Base-by-base conservation (phyloP, 129 eudicot species). In the Saussurea involucrata region DNA sequence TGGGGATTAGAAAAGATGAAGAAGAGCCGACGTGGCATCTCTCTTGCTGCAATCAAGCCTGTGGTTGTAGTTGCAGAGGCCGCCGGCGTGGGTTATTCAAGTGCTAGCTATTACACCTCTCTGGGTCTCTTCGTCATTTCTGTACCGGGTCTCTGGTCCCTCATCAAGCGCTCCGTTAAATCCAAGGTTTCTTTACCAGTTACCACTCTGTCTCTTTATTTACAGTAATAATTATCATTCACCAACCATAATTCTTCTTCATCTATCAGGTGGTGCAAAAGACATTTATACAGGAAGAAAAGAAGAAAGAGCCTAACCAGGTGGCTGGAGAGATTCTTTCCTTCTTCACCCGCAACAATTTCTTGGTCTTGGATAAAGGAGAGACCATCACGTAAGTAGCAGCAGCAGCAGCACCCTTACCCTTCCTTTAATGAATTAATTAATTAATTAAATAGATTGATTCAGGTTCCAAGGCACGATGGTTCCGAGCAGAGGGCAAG, bases 91-190 rank as follows among this genome's bases (percentile, higher is more conserved):
- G 95, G 97, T 10, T 94, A 94, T 79, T 94, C 98, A 1, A 70
- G 46, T 44, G 97, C 97, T 18, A 91, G 98, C 77, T 94, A 91
- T 76, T 94, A 94, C 84, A 94, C 98, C 77, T 94, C 97, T 65
- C 72, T 94, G 5, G 98, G 97, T 73, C 83, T 94, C 33, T 94
- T 94, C 72, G 92, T 94, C 75, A 91, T 94, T 46, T 94, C 97
- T 9, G 97, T 94, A 65, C 97, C 98, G 1, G 98, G 98, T 1
- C 91, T 94, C 53, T 94, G 98, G 97, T 94, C 98, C 27, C 98
- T 94, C 72, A 93, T 93, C 75, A 93, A 93, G 63, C 97, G 98
- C 65, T 93, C 98, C 24, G 97, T 94, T 29, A 94, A 94, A 84
- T 94, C 98, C 1, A 94, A 94, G 97, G 98, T 93, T 93, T 34